Conservation (phyloP, 2,329 filamentous ascomycete species). For the Cordyceps pruinosa region DNA sequence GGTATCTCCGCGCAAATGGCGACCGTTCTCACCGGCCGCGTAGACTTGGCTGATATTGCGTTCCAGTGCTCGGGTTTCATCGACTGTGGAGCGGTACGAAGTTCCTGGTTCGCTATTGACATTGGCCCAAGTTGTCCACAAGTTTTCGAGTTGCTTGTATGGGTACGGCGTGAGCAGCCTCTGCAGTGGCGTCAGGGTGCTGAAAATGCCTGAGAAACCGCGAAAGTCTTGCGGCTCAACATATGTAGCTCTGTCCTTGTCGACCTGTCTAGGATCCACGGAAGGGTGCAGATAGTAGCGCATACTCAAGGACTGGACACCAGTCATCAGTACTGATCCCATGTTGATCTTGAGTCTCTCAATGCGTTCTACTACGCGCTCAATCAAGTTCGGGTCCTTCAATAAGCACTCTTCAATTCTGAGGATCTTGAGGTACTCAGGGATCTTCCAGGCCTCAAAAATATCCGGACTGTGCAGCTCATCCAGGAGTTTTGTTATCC, state of each 20-base stretch:
- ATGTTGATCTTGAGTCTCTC: background rate
- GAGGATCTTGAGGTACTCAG: slow-evolving; percentile 28
- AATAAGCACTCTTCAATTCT: slow-evolving; percentile 18
- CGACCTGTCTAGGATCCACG: slow-evolving; percentile 10
- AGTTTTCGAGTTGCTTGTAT: background rate
- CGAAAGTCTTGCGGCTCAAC: slow-evolving; percentile 25
- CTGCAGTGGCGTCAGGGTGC: slow-evolving; percentile 25
- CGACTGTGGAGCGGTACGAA: background rate
- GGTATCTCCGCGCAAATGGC: background rate
- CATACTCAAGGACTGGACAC: background rate
- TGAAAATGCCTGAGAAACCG: slow-evolving; percentile 20
- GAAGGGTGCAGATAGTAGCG: background rate
- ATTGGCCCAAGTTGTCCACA: background rate
- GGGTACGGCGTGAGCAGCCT: slow-evolving; percentile 17
- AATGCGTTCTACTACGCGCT: background rate
- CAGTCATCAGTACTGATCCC: background rate
- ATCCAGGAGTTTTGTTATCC: slow-evolving; percentile 29
- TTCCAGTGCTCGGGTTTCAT: background rate
- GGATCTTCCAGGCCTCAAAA: slow-evolving; percentile 23
- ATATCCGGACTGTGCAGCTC: slow-evolving; percentile 28
- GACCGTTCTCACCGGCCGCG: background rate
- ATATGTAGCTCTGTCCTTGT: slow-evolving; percentile 32
- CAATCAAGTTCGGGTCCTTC: background rate
- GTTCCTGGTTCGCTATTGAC: too few species aligned
- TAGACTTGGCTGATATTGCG: background rate